Conservation (phyloP, 2,329 filamentous ascomycete species). For the Arthroderma sp. region DNA sequence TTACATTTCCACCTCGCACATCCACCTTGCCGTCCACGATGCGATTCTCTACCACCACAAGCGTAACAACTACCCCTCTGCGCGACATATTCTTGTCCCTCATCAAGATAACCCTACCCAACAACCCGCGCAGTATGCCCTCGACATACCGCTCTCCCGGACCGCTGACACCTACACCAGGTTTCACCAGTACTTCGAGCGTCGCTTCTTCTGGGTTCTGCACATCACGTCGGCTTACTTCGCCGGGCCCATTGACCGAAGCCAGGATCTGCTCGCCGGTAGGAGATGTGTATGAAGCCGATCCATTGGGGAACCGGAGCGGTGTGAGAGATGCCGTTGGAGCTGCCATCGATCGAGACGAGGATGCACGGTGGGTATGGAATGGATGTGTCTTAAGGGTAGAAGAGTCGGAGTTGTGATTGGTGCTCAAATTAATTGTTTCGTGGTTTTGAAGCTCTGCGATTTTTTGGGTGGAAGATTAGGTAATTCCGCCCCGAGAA, state of each 20-base stretch:
- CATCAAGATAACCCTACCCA: constrained; percentile 32
- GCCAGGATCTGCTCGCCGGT: constrained; percentile 67
- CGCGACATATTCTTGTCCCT: constrained; percentile 32
- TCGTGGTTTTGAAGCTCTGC: neutral
- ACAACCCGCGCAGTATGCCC: constrained; percentile 32
- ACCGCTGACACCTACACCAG: constrained; percentile 73
- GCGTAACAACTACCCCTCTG: constrained; percentile 33
- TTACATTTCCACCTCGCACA: constrained; percentile 29
- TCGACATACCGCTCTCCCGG: constrained; percentile 75
- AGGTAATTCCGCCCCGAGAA: neutral
- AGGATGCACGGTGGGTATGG: neutral
- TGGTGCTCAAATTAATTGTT: neutral
- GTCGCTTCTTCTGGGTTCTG: constrained; percentile 84
- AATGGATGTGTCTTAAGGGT: neutral
- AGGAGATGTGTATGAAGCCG: constrained; percentile 32
- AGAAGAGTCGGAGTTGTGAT: neutral
- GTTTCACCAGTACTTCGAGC: constrained; percentile 80
- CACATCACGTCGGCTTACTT: constrained; percentile 66
- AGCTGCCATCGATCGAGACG: constrained; percentile 21
- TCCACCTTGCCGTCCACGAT: constrained; percentile 21
- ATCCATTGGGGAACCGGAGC: constrained; percentile 30
- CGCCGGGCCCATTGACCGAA: constrained; percentile 84
- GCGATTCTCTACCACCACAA: constrained; percentile 31
- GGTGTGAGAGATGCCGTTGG: constrained; percentile 26
- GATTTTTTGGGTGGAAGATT: neutral